Conservation (phyloP, 352 stramenopile genomes). For the Poterioochromonas sp. region DNA sequence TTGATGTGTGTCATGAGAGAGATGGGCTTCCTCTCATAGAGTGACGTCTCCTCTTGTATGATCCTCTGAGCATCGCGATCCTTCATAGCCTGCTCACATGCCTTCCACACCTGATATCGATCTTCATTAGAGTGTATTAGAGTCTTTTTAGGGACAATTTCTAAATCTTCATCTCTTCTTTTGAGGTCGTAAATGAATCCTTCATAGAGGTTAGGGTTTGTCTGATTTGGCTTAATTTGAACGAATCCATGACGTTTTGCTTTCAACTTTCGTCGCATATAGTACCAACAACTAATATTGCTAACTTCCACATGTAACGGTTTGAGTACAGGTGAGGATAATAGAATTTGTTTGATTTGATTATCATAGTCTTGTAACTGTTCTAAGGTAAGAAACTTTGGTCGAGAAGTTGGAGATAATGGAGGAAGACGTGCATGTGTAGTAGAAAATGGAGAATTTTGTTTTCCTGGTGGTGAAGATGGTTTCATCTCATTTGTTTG, state of each 20-base stretch:
- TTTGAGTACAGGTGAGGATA: not conserved
- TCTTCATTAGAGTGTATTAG: not conserved
- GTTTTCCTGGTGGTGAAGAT: too few species aligned
- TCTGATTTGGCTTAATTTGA: conserved; percentile 7
- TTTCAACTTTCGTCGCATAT: not conserved
- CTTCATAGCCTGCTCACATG: not conserved
- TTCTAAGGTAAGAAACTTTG: too few species aligned
- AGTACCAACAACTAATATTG: conserved; percentile 25
- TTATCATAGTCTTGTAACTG: too few species aligned
- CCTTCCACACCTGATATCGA: not conserved
- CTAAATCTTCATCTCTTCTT: not conserved
- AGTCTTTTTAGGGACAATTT: conserved; percentile 2
- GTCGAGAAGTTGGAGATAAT: too few species aligned
- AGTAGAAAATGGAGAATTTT: too few species aligned
- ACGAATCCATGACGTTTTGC: not conserved
- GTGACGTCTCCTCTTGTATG: not conserved
- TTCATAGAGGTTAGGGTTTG: not conserved
- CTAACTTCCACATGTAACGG: conserved; percentile 14
- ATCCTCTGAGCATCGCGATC: not conserved
- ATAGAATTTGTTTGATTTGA: too few species aligned
- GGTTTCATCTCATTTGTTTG: too few species aligned
- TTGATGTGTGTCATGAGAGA: not conserved
- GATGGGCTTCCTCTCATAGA: not conserved
- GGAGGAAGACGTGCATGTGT: too few species aligned
- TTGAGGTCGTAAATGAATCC: not conserved